phyloP scores from a whole-genome alignment of 805 yeast species.

The Wickerhamomyces hampshirensis region DNA sequence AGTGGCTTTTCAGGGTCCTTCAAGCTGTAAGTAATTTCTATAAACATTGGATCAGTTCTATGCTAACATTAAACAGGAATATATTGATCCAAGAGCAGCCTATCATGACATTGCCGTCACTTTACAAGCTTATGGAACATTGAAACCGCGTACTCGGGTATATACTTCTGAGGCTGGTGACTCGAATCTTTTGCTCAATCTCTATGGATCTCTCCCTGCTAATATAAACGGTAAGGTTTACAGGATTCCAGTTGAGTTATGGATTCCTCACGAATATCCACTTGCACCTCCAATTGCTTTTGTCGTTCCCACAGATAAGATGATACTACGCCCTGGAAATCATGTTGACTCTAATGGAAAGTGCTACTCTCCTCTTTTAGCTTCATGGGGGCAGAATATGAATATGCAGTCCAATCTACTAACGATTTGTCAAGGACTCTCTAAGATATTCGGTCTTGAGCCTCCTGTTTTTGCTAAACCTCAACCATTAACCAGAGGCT shows the following conservation, averaged over 20 bases:
- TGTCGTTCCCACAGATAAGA: conserved; percentile 48
- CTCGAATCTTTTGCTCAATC: conserved; percentile 53
- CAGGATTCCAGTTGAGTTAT: conserved; percentile 59
- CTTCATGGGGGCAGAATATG: conserved; percentile 28
- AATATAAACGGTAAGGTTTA: conserved; percentile 26
- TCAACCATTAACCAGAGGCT: conserved; percentile 9
- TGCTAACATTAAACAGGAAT: conserved; percentile 33
- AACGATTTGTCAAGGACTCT: conserved; percentile 26
- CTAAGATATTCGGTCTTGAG: conserved; percentile 33
- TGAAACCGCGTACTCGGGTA: conserved; percentile 68
- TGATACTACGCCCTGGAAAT: conserved; percentile 53
- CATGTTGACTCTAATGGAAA: conserved; percentile 67
- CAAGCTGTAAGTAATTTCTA: conserved; percentile 35
- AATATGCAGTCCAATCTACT: conserved; percentile 55
- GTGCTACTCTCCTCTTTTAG: conserved; percentile 62
- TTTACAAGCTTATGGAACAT: conserved; percentile 44
- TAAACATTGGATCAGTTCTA: neutral
- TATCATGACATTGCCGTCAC: conserved; percentile 60
- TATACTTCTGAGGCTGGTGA: conserved; percentile 54
- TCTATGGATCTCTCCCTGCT: conserved; percentile 53
- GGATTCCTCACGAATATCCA: conserved; percentile 78
- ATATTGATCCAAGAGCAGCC: conserved; percentile 48
- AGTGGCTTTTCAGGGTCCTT: conserved; percentile 56
- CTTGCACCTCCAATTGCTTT: conserved; percentile 59
- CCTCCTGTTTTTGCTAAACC: conserved; percentile 42